Percentiles rank a stretch among this genome's conserved stretches.
These are phyloP conservation scores for Phytopythium boreale DNA, from an alignment of 352 stramenopile genomes.

Conservation along the genomic window DNA sequence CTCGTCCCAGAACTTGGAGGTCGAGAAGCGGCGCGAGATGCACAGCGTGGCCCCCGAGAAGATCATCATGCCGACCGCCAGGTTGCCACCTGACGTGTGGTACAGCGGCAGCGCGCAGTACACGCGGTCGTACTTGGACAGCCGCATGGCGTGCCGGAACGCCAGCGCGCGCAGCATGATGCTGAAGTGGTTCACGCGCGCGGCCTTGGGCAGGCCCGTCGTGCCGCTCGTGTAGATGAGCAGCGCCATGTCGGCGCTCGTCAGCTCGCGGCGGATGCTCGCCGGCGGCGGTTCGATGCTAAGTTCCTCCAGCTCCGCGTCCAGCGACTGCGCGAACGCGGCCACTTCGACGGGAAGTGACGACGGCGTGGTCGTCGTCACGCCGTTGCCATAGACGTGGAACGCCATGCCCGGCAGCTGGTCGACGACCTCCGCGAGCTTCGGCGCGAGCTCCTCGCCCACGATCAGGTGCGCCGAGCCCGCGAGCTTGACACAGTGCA, in stretches of 20 bases:
- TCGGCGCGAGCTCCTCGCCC: slow-evolving; percentile 53
- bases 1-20: slow-evolving; percentile 74
- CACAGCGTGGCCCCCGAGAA: slow-evolving; percentile 68
- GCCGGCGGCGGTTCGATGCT: slow-evolving; percentile 20
- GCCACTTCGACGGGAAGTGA: slow-evolving; percentile 12
- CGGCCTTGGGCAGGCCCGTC: slow-evolving; percentile 78
- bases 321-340: slow-evolving; percentile 42
- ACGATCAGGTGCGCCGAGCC: slow-evolving; percentile 65
- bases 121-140: slow-evolving; percentile 57
- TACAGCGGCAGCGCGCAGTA: slow-evolving; percentile 85
- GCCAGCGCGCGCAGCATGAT: slow-evolving; percentile 57
- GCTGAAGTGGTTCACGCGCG: slow-evolving; percentile 70
- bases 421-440: slow-evolving; percentile 28
- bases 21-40: slow-evolving; percentile 77
- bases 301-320: slow-evolving; percentile 30
- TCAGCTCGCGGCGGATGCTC: slow-evolving; percentile 29
- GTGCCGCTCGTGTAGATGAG: slow-evolving; percentile 89
- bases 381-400: slow-evolving; percentile 55
- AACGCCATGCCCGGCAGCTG: slow-evolving; percentile 40
- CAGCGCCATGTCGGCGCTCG: slow-evolving; percentile 57
- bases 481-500: slow-evolving; percentile 74
- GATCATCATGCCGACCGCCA: slow-evolving; percentile 81
- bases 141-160: slow-evolving; percentile 48
- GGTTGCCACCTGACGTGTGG: slow-evolving; percentile 77
- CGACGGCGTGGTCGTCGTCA: slow-evolving; percentile 8